Evolutionary conservation across 2,329 filamentous ascomycete species (phyloP), one percentile per base, ranked within the genome.

Genomic region (Venturia oleaginea): DNA sequence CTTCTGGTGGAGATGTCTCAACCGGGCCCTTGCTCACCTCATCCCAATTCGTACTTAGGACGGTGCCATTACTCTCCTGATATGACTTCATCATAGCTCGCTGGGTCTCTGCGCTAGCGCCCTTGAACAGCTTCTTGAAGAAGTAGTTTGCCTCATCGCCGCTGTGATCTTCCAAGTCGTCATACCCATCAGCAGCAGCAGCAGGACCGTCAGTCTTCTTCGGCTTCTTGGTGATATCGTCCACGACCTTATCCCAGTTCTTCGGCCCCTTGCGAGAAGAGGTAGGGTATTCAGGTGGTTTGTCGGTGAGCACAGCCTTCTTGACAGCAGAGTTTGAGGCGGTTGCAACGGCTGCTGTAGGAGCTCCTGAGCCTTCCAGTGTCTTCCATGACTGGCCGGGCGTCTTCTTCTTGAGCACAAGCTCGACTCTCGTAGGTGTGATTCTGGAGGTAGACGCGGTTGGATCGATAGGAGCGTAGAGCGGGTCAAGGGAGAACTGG

Each of bases 71-170:
- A 75, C 92, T 97, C 80, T 99, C 93, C 17, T 86, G 82, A 72
- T 91, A 97, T 72, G 91, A 96, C 84, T 99, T 99, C 86, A 95
- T 91, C 94, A 99, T 99, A 10, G 94, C 94, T 1, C 92, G 86
- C 72, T 86, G 86, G 65, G 91, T 90, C 70, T 99, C 93, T 0
- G 87, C 85, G 60, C 88, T 86, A 0, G 91, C 86, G 42, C 80
- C 81, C 67, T 88, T 86, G 77, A 93, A 97, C 1, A 99, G 80
- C 71, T 89, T 87, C 81, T 95, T 94, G 81, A 99, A 99, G 78
- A 97, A 97, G 13, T 76, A 73, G 70, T 95, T 89, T 10, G 92
- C 86, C 34, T 88, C 84, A 66, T 88, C 85, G 1, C 81, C 83
- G 27, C 77, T 66, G 6, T 80, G 78, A 34, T 79, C 76, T n/a